Evolutionary conservation across 257 asterid species (phyloP).

Genomic region (Penstemon eatonii): DNA sequence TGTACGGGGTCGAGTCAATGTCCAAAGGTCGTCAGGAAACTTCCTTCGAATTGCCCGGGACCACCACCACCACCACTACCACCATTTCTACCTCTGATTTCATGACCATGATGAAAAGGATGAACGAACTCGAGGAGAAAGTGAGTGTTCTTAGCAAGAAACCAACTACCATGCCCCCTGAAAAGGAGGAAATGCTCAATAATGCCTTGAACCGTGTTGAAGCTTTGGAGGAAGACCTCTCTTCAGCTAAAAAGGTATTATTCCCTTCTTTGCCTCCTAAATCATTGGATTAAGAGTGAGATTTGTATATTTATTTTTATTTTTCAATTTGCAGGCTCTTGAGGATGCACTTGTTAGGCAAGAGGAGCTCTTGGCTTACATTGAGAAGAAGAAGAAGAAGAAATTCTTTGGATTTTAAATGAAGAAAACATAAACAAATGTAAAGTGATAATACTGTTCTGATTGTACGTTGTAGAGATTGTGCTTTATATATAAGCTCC

Average conservation of each 20-base stretch:
- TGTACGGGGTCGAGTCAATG: conserved; percentile 45
- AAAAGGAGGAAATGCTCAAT: conserved; percentile 75
- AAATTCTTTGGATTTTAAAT: conserved; percentile 61
- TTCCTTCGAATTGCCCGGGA: conserved; percentile 38
- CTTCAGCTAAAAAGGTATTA: conserved; percentile 67
- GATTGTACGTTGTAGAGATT: conserved; percentile 27
- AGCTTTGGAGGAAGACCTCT: conserved; percentile 77
- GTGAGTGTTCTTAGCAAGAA: conserved; percentile 47
- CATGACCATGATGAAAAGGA: conserved; percentile 81
- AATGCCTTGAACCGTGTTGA: conserved; percentile 66
- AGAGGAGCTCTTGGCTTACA: conserved; percentile 57
- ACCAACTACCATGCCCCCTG: conserved; percentile 65
- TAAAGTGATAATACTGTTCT: conserved; percentile 19
- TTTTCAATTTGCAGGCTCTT: conserved; percentile 47
- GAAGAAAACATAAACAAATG: neutral
- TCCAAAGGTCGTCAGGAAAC: conserved; percentile 40
- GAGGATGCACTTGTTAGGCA: conserved; percentile 65
- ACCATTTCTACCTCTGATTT: conserved; percentile 62
- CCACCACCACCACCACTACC: conserved; percentile 2
- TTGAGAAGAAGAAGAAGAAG: conserved; percentile 80
- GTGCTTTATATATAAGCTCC: conserved; percentile 20
- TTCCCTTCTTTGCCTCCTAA: too few relatives aligned
- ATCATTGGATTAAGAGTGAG: too few relatives aligned
- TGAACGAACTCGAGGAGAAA: conserved; percentile 90
- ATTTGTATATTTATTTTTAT: too few relatives aligned